phyloP scores from a whole-genome alignment of 2,329 filamentous ascomycete species.

The Xylariaceae sp. region DNA sequence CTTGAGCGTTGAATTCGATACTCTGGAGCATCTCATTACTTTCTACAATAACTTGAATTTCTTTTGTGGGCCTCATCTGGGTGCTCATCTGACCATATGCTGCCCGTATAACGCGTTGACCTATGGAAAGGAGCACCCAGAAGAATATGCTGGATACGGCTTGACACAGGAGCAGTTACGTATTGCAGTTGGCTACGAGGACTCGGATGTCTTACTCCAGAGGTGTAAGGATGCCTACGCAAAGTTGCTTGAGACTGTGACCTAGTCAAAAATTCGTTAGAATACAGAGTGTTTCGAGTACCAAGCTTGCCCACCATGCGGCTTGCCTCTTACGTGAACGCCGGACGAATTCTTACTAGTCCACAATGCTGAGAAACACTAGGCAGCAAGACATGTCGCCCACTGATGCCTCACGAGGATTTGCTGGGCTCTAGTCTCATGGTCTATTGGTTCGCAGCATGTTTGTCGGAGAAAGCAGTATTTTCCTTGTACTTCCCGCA shows the following conservation, averaged over 20 bases:
- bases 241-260: background rate
- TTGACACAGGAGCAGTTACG: conserved; percentile 40
- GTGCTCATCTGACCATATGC: conserved; percentile 48
- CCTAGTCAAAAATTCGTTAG: background rate
- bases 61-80: conserved; percentile 51
- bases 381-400: no score
- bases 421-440: no score
- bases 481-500: no score
- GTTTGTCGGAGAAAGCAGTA: no score
- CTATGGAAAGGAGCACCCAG: conserved; percentile 38
- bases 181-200: conserved; percentile 46
- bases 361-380: no score
- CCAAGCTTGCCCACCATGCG: no score
- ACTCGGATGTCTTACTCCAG: conserved; percentile 34
- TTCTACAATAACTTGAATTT: conserved; percentile 50
- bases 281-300: background rate
- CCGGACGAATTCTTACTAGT: no score
- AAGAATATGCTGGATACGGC: conserved; percentile 36
- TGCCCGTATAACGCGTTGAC: conserved; percentile 45
- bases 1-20: conserved; percentile 47
- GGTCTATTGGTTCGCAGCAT: no score
- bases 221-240: conserved; percentile 6
- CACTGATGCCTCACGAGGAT: no score
- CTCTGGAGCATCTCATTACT: conserved; percentile 34
- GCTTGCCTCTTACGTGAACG: no score